phyloP scores from a whole-genome alignment of 2,329 filamentous ascomycete species.

The Aspergillus sclerotialis region DNA sequence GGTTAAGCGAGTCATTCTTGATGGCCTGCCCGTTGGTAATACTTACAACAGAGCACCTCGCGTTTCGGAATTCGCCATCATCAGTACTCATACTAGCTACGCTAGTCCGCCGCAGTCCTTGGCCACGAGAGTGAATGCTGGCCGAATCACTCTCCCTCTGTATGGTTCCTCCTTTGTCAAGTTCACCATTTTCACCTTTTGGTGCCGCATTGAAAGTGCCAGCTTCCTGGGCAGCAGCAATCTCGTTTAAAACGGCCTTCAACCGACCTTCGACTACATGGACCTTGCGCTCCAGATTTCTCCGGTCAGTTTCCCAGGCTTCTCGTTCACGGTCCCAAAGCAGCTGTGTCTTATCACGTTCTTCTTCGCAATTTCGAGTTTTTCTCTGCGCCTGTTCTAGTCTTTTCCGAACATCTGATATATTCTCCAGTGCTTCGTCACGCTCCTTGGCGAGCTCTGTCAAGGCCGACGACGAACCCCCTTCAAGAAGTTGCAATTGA shows the following conservation, averaged over 20 bases:
- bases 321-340: slow-evolving; percentile 82
- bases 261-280: slow-evolving; percentile 86
- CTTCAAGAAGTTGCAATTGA: slow-evolving; percentile 79
- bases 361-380: slow-evolving; percentile 71
- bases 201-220: slow-evolving; percentile 24
- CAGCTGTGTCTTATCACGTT: slow-evolving; percentile 68
- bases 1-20: slow-evolving; percentile 62
- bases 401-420: slow-evolving; percentile 65
- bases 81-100: slow-evolving; percentile 46
- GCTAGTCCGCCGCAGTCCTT: slow-evolving; percentile 52
- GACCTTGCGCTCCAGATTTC: slow-evolving; percentile 73
- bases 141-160: slow-evolving; percentile 58
- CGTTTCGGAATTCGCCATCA: slow-evolving; percentile 46
- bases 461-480: slow-evolving; percentile 77
- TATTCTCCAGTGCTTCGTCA: slow-evolving; percentile 70
- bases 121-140: slow-evolving; percentile 67
- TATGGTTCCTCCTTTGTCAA: slow-evolving; percentile 51
- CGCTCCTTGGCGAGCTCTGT: slow-evolving; percentile 78
- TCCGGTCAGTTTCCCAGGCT: slow-evolving; percentile 74
- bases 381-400: slow-evolving; percentile 74
- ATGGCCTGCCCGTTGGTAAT: slow-evolving; percentile 49
- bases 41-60: slow-evolving; percentile 66
- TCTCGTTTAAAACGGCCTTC: slow-evolving; percentile 76
- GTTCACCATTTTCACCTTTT: slow-evolving; percentile 57
- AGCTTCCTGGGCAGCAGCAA: slow-evolving; percentile 44